Percentiles rank a stretch among this genome's conserved stretches.
These are phyloP conservation scores for Pseudogymnoascus sp. DNA, from an alignment of 2,329 filamentous ascomycete species.

Conservation along the genomic window DNA sequence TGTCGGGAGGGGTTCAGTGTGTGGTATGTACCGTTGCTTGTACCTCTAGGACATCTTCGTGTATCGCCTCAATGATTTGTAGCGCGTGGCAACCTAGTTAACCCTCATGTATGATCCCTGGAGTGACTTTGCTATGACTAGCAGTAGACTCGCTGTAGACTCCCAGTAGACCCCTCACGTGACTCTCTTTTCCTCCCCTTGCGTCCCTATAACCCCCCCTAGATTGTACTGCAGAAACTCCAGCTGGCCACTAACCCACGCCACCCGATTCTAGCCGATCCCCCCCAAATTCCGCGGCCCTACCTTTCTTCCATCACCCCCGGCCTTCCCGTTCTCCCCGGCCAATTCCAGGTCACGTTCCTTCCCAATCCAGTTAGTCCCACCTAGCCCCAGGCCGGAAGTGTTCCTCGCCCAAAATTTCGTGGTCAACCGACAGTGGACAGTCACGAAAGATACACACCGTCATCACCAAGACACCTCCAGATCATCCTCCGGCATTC, in stretches of 20 bases:
- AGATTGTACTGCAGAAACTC: not conserved
- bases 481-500: not conserved
- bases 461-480: not conserved
- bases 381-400: not conserved
- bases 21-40: not conserved
- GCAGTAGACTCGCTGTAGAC: not conserved
- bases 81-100: not conserved
- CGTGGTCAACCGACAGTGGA: not conserved
- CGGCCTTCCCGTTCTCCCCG: not conserved
- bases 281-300: not conserved
- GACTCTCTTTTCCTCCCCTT: no score
- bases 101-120: not conserved
- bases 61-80: not conserved
- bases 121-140: not conserved
- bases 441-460: not conserved
- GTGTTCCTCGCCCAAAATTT: constrained; percentile 3
- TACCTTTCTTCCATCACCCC: not conserved
- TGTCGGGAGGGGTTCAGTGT: not conserved
- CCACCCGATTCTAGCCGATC: not conserved
- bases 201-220: no score
- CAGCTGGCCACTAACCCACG: not conserved
- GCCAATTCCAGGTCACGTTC: not conserved
- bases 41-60: not conserved
- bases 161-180: not conserved
- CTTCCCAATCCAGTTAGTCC: not conserved